These are phyloP conservation scores for Candida yuanshanica DNA, from an alignment of 805 yeast genomes.

Conservation along the genomic window DNA sequence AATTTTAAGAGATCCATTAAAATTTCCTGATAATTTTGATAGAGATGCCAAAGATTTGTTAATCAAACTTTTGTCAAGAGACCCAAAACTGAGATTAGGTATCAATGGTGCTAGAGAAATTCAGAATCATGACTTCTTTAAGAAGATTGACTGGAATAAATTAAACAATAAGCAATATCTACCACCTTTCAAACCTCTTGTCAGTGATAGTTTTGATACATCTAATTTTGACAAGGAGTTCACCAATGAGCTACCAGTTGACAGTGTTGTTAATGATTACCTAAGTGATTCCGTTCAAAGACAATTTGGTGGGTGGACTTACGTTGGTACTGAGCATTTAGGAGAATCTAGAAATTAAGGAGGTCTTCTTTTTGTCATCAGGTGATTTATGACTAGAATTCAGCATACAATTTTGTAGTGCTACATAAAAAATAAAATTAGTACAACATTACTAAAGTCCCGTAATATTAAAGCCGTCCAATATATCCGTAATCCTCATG, in stretches of 20 bases:
- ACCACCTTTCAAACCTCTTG: conserved; percentile 94
- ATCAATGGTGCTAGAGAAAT: conserved; percentile 79
- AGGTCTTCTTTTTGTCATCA: background rate
- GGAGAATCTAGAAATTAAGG: conserved; percentile 22
- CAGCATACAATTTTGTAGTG: no score
- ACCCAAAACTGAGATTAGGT: conserved; percentile 76
- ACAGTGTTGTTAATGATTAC: conserved; percentile 89
- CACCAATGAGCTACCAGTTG: conserved; percentile 89
- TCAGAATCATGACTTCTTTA: conserved; percentile 78
- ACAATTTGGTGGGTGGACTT: conserved; percentile 99
- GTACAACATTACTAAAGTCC: background rate
- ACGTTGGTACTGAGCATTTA: conserved; percentile 59
- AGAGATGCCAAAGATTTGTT: conserved; percentile 80
- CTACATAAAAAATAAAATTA: no score
- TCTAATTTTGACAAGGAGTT: conserved; percentile 91
- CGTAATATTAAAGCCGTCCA: background rate
- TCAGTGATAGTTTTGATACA: conserved; percentile 79
- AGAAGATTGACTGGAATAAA: conserved; percentile 85
- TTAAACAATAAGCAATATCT: conserved; percentile 79
- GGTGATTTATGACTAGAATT: background rate
- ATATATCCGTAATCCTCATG: background rate
- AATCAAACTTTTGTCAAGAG: conserved; percentile 70
- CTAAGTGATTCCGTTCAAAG: conserved; percentile 92
- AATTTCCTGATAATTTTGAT: conserved; percentile 85
- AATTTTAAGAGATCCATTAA: conserved; percentile 81